These are phyloP conservation scores for Phyllachora maydis DNA, from an alignment of 2,329 filamentous ascomycete species.

Conservation along the genomic window DNA sequence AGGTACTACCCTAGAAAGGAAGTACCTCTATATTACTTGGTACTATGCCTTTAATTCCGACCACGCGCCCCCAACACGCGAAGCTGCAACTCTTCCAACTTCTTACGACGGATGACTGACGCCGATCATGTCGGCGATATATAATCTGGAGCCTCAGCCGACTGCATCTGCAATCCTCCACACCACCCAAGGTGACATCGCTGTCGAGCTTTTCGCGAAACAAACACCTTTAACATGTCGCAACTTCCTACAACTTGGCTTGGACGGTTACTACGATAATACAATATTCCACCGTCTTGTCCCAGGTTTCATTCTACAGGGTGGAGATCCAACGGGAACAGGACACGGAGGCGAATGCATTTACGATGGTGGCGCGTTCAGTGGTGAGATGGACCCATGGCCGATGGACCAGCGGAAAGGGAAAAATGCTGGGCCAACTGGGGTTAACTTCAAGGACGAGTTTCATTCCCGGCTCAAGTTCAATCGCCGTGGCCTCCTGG, in stretches of 20 bases:
- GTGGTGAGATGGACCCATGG: slow-evolving; percentile 52
- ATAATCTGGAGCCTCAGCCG: slow-evolving; percentile 87
- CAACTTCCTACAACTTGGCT: slow-evolving; percentile 87
- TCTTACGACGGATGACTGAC: too few relatives aligned
- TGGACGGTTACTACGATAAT: slow-evolving; percentile 88
- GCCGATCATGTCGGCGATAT: slow-evolving; percentile 58
- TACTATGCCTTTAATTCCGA: neutral
- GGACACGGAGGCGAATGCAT: slow-evolving; percentile 84
- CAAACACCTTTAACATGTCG: slow-evolving; percentile 81
- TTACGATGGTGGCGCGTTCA: slow-evolving; percentile 64
- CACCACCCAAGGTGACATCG: slow-evolving; percentile 75
- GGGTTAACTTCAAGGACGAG: slow-evolving; percentile 57
- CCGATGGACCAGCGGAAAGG: slow-evolving; percentile 45
- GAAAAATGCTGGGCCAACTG: slow-evolving; percentile 34
- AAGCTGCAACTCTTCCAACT: too few relatives aligned
- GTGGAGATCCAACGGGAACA: slow-evolving; percentile 83
- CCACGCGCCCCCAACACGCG: neutral
- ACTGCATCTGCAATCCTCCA: slow-evolving; percentile 82
- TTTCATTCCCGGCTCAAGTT: slow-evolving; percentile 85
- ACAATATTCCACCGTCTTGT: slow-evolving; percentile 90
- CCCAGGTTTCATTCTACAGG: slow-evolving; percentile 82
- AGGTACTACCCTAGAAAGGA: too few relatives aligned
- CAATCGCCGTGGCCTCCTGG: slow-evolving; percentile 72
- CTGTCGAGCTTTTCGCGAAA: slow-evolving; percentile 85
- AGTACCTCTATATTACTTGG: too few relatives aligned